These are phyloP conservation scores for Linaria vulgaris DNA, from an alignment of 257 asterid species.

Conservation along the genomic window DNA sequence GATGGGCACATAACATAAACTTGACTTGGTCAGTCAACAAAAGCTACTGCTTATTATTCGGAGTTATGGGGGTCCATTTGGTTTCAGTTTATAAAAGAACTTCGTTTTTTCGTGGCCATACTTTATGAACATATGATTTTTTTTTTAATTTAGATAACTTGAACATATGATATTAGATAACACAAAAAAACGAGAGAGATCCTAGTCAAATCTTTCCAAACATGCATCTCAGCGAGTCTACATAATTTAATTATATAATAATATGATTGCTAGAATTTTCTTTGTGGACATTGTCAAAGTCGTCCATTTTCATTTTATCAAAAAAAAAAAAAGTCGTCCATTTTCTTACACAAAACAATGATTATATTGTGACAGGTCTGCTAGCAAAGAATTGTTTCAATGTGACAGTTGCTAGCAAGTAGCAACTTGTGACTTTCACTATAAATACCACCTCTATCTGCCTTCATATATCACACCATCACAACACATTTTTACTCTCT, in stretches of 20 bases:
- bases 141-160: too few relatives aligned
- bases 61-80: too few relatives aligned
- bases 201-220: too few relatives aligned
- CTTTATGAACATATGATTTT: background rate
- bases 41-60: background rate
- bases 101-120: background rate
- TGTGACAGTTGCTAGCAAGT: constrained; percentile 1
- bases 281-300: constrained; percentile 11
- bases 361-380: too few relatives aligned
- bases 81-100: background rate
- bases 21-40: background rate
- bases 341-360: too few relatives aligned
- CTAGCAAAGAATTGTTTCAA: constrained; percentile 1
- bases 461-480: constrained; percentile 8
- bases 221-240: too few relatives aligned
- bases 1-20: background rate
- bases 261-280: background rate
- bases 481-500: constrained; percentile 2
- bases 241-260: too few relatives aligned
- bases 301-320: too few relatives aligned
- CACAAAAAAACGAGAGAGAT: background rate
- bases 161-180: background rate
- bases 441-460: constrained; percentile 20
- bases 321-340: too few relatives aligned
- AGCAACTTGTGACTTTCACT: background rate